Base-by-base conservation (phyloP, 345 rosid genomes). In the Eucalyptus pumila region DNA sequence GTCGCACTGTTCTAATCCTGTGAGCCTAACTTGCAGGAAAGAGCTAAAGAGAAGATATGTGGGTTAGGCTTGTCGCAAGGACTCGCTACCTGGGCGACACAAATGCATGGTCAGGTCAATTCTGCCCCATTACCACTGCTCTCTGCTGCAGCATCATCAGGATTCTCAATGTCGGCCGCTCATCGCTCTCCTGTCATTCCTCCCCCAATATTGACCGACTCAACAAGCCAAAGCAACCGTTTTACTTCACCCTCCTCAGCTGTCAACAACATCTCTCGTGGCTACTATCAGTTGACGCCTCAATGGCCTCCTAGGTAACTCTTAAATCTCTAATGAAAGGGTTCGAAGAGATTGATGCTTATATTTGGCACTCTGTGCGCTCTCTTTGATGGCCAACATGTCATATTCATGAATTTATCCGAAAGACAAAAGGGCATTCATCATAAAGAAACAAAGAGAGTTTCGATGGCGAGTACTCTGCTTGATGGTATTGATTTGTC, bases 81-180 rank as follows among this genome's bases (percentile, higher is more conserved):
- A 89, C 92, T 90, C 88, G 93, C 87, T 76, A 40, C 83, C 93
- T 94, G 98, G 96, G 93, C 92, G 48, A 95, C 97, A 96, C 96
- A 94, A 93, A 92, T 90, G 94, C 96, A 94, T 88, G 92, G 95
- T 89, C 96, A 93, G 88, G 91, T 93, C 90, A 90, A 89, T 88
- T 90, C 92, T 88, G 90, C 92, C 56, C 93, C 95, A 88, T 67
- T 91, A 92, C 92, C 96, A 89, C 87, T 93, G 95, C 93, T 93
- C 90, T 93, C 98, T 62, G 91, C 95, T 94, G 99, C 99, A 97
- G 99, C 99, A 96, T 97, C 99, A 96, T 97, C 99, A 97, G 96
- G 99, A 97, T 97, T 97, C 99, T 96, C 99, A 87, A 92, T 90
- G 90, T 92, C 96, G 90, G 94, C 96, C 80, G 90, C 93, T 88